A percentile compares a stretch with the other conserved stretches of the same genome.
These are phyloP conservation scores for Theobroma cacao DNA, from an alignment of 345 rosid species.

Conservation along the genomic window DNA sequence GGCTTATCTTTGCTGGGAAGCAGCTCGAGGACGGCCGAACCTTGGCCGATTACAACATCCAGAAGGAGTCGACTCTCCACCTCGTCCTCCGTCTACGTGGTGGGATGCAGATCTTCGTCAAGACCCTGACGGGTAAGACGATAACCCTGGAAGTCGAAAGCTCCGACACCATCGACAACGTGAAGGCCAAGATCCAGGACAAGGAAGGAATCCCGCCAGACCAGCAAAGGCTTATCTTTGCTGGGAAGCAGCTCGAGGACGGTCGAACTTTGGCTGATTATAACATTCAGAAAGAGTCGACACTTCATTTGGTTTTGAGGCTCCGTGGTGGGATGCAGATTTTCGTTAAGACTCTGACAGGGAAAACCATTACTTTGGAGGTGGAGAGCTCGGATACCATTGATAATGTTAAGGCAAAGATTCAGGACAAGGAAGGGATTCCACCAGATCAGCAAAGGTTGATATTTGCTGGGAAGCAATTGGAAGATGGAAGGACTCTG, in stretches of 20 bases:
- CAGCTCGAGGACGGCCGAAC: constrained; percentile 45
- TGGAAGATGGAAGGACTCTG: constrained; percentile 37
- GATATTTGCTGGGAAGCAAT: constrained; percentile 39
- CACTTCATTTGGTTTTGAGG: constrained; percentile 39
- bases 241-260: constrained; percentile 41
- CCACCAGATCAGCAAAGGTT: constrained; percentile 41
- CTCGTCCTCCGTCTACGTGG: constrained; percentile 33
- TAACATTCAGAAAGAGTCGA: constrained; percentile 40
- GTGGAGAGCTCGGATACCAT: constrained; percentile 38
- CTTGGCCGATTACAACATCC: constrained; percentile 44
- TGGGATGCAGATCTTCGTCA: constrained; percentile 46
- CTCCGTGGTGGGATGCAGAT: constrained; percentile 52
- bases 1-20: constrained; percentile 44
- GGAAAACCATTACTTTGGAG: constrained; percentile 35
- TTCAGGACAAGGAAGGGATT: constrained; percentile 42
- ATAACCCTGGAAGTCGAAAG: constrained; percentile 44
- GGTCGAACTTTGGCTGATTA: constrained; percentile 36
- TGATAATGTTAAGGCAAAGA: constrained; percentile 36
- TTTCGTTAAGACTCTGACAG: constrained; percentile 35
- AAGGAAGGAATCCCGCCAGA: constrained; percentile 48
- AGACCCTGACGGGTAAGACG: constrained; percentile 41
- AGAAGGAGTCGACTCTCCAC: constrained; percentile 40
- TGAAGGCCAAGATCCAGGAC: constrained; percentile 46
- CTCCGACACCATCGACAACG: constrained; percentile 43
- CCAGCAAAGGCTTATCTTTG: constrained; percentile 45